Percentiles rank a stretch among this genome's conserved stretches.
Conservation (phyloP, 345 rosid species). For the Populus davidiana region DNA sequence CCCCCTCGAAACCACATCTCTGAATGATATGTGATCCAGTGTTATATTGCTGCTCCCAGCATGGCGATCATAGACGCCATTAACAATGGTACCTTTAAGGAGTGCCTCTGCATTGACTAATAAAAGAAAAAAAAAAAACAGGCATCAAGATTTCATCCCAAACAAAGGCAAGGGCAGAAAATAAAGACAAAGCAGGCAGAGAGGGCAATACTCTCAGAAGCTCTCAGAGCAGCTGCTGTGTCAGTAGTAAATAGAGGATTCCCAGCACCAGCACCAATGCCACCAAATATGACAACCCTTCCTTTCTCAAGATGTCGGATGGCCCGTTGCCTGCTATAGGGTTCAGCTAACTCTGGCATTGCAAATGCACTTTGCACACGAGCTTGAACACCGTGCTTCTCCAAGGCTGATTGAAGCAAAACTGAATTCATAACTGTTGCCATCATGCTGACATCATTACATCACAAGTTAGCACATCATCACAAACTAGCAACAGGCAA, state of each 20-base stretch:
- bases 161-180: background rate
- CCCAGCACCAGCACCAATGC: slow-evolving; percentile 80
- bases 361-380: slow-evolving; percentile 73
- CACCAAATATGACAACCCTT: slow-evolving; percentile 91
- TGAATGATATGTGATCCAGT: slow-evolving; percentile 65
- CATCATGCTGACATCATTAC: slow-evolving; percentile 64
- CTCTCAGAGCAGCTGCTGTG: slow-evolving; percentile 85
- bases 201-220: slow-evolving; percentile 63
- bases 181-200: background rate
- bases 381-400: slow-evolving; percentile 68
- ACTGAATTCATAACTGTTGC: slow-evolving; percentile 88
- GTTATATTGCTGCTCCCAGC: slow-evolving; percentile 57
- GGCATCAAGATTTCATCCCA: background rate
- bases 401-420: slow-evolving; percentile 81
- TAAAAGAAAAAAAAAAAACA: background rate
- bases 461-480: slow-evolving; percentile 8
- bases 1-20: slow-evolving; percentile 65
- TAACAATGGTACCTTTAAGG: slow-evolving; percentile 77
- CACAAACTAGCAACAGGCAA: background rate
- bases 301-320: slow-evolving; percentile 89
- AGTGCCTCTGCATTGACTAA: slow-evolving; percentile 84
- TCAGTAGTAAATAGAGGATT: slow-evolving; percentile 88
- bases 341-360: slow-evolving; percentile 77
- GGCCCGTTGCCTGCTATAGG: slow-evolving; percentile 72
- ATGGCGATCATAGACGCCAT: slow-evolving; percentile 63